Percentiles rank a stretch among this genome's conserved stretches.
Conservation (phyloP, 2,329 filamentous ascomycete genomes). For the Aspergillus amoenus region DNA sequence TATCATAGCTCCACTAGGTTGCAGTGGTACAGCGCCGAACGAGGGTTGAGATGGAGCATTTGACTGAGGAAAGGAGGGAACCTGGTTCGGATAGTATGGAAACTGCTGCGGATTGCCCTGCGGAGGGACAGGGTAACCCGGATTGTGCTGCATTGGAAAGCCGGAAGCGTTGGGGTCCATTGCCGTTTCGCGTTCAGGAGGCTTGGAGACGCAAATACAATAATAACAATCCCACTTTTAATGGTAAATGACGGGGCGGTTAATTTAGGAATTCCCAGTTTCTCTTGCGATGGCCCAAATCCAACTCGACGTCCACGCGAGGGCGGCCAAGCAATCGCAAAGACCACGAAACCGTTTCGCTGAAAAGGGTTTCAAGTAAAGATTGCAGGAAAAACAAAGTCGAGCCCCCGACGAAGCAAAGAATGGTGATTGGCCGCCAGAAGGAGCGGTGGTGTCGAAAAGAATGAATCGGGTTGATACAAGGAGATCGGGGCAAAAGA, state of each 20-base stretch:
- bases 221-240: conserved; percentile 9
- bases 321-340: background rate
- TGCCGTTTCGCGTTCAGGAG: conserved; percentile 9
- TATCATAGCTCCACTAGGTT: conserved; percentile 41
- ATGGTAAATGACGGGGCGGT: conserved; percentile 2
- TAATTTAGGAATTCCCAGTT: background rate
- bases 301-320: background rate
- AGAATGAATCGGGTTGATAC: conserved; percentile 3
- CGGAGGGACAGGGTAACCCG: conserved; percentile 35
- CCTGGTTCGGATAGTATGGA: conserved; percentile 36
- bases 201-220: conserved; percentile 5
- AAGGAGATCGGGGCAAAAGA: conserved; percentile 12
- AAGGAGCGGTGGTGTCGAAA: conserved; percentile 3
- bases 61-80: conserved; percentile 33
- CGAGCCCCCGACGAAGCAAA: conserved; percentile 1
- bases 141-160: conserved; percentile 26
- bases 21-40: conserved; percentile 36
- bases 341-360: background rate
- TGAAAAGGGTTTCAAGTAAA: background rate
- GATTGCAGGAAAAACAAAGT: conserved; percentile 10
- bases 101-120: conserved; percentile 34
- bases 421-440: conserved; percentile 9
- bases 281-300: background rate
- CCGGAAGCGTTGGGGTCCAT: conserved; percentile 34
- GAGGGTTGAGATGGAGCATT: conserved; percentile 36